These are phyloP conservation scores for Tilletia setariae DNA, from an alignment of 1,284 basidiomycete species.

Conservation along the genomic window DNA sequence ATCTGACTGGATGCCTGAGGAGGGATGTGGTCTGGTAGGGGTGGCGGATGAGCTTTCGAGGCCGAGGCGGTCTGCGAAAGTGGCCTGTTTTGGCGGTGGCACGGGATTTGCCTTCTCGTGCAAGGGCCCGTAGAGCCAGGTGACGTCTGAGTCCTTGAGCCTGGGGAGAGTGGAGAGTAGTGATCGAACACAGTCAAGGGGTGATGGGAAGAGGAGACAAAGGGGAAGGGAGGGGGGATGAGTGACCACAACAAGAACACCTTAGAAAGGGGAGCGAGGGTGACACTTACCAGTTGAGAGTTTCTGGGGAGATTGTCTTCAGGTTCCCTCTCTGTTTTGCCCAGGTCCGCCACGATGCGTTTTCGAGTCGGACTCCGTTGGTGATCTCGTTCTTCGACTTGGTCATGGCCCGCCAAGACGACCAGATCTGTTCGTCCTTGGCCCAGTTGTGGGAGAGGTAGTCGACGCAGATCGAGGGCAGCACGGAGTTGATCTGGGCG, in stretches of 20 bases:
- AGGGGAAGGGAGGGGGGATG: too few relatives aligned
- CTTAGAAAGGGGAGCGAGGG: too few relatives aligned
- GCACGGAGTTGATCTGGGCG: conserved; percentile 48
- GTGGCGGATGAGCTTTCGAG: too few relatives aligned
- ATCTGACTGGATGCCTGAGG: not conserved
- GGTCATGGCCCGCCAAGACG: conserved; percentile 96
- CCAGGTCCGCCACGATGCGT: conserved; percentile 98
- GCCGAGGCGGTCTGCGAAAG: conserved; percentile 60
- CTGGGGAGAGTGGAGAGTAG: too few relatives aligned
- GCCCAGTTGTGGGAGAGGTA: conserved; percentile 87
- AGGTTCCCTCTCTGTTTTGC: conserved; percentile 97
- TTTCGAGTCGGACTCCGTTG: conserved; percentile 90
- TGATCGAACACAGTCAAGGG: too few relatives aligned
- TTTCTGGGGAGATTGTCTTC: conserved; percentile 92
- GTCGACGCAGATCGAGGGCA: conserved; percentile 64
- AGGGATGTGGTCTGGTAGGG: not conserved
- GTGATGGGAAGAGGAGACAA: too few relatives aligned
- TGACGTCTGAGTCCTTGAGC: conserved; percentile 98
- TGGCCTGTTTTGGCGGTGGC: conserved; percentile 59
- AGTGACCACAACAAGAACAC: too few relatives aligned
- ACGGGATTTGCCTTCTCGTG: conserved; percentile 67
- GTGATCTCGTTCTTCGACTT: conserved; percentile 96
- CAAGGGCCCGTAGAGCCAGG: conserved; percentile 95
- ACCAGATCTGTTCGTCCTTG: conserved; percentile 92
- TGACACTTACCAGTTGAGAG: conserved; percentile 96